Evolutionary conservation across 257 asterid species (phyloP).

Genomic region (Ilex asprella): DNA sequence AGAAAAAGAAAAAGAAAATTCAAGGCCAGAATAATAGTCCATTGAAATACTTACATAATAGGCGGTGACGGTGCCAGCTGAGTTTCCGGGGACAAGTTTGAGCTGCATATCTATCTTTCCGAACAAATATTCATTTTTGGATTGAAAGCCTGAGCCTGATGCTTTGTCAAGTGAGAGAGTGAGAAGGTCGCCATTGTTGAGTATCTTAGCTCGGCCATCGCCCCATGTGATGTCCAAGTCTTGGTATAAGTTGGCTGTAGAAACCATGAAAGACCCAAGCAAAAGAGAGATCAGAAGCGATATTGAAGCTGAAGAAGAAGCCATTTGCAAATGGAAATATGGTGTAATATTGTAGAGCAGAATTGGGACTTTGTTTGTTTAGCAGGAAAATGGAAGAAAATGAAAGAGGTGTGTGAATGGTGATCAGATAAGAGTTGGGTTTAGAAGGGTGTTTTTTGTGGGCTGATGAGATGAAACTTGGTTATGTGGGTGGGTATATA

Average conservation of each 20-base stretch:
- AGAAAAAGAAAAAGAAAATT: not conserved
- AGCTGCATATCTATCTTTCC: constrained; percentile 11
- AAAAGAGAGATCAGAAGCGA: too few relatives aligned
- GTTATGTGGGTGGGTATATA: too few relatives aligned
- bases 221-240: constrained; percentile 1
- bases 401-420: too few relatives aligned
- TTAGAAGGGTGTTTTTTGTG: too few relatives aligned
- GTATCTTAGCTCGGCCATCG: not conserved
- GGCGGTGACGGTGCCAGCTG: constrained; percentile 19
- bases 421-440: too few relatives aligned
- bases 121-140: constrained; percentile 6
- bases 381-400: too few relatives aligned
- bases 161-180: constrained; percentile 1
- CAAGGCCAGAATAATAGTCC: not conserved
- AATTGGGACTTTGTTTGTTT: too few relatives aligned
- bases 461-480: too few relatives aligned
- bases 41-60: constrained; percentile 10
- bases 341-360: too few relatives aligned
- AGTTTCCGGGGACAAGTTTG: constrained; percentile 14
- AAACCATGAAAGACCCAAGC: too few relatives aligned
- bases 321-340: too few relatives aligned
- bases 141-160: not conserved
- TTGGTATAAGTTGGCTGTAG: not conserved
- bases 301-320: too few relatives aligned
- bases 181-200: not conserved